Evolutionary conservation across 371 early-diverging fungal species (phyloP).

Genomic region (Saksenaea vasiformis): DNA sequence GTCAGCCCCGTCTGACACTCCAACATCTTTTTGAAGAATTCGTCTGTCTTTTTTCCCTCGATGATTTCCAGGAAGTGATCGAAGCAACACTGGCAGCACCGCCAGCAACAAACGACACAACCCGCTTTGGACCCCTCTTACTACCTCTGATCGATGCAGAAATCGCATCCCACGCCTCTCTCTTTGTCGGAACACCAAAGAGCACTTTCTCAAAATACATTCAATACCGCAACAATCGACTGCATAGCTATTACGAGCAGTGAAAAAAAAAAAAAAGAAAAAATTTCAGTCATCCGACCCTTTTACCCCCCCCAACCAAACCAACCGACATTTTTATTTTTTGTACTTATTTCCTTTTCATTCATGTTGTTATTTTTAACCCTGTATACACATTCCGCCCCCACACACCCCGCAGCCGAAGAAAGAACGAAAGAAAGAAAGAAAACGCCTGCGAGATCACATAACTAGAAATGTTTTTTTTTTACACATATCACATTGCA

Average conservation of each 20-base stretch:
- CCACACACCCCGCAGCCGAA: background rate
- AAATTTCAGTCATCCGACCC: too few species aligned
- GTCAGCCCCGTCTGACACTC: constrained; percentile 45
- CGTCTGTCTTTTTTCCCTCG: constrained; percentile 54
- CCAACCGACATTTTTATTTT: too few species aligned
- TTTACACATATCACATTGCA: too few species aligned
- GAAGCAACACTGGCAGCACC: constrained; percentile 17
- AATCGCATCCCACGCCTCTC: constrained; percentile 38
- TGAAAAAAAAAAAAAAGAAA: too few species aligned
- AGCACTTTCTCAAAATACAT: constrained; percentile 53
- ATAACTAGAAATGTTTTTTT: too few species aligned
- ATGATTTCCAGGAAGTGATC: constrained; percentile 48
- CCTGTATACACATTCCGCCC: background rate
- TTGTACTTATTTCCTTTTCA: constrained; percentile 11
- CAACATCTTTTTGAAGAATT: constrained; percentile 42
- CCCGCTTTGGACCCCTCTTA: constrained; percentile 17
- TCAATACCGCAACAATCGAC: constrained; percentile 28
- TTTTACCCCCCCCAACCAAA: too few species aligned
- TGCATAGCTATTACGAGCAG: constrained; percentile 24
- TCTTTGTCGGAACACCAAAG: constrained; percentile 44
- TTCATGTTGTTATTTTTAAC: constrained; percentile 8
- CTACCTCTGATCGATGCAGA: constrained; percentile 53
- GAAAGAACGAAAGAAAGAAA: too few species aligned
- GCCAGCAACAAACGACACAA: constrained; percentile 1
- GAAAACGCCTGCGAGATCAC: too few species aligned